Evolutionary conservation across 352 stramenopile genomes (phyloP), one percentile per base, ranked within the genome.

Genomic region (Globisporangium echinulatum): DNA sequence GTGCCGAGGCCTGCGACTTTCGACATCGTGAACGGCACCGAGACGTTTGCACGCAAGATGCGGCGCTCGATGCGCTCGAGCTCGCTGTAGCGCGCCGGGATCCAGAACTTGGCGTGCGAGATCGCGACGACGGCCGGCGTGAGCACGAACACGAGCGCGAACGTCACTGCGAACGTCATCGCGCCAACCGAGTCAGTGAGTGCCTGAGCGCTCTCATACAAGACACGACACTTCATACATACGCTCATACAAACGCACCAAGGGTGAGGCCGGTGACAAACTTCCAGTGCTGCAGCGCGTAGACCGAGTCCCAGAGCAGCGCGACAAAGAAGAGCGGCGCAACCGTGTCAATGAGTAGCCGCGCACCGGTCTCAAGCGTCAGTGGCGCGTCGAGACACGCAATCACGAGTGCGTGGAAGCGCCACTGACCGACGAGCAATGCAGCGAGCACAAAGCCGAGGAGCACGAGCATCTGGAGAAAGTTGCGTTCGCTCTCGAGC

Each of bases 1-100:
- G 81, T 90, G 19, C 81, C 81, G 0, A 90, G 64, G 0, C 78
- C 78, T 0, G 74, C 81, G 17, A 88, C 52, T 54, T 87, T 87
- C 38, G 73, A 60, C 49, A 75, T 54, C 4, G 85, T 47, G 58
- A 84, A 88, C 11, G 71, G 61, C 15, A 63, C 63, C 15, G 68
- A 64, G 5, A 85, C 51, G 47, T 85, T 85, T 38, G 62, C 54
- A 7, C 56, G 54, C 15, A 87, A 66, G 11, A 90, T 68, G 51
- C 70, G 55, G 14, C 63, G 71, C 52, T 88, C 81, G 48, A 86
- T 56, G 5, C 63, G 69, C 49, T 84, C 71, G 6, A 90, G 54
- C 42, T 79, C 67, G 6, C 63, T 65, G 61, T 76, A 76, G 50
- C 77, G 68, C 36, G 77, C 77, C 10, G 72, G 77, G 5, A 87